phyloP scores from a whole-genome alignment of 2,329 filamentous ascomycete genomes.

The Monosporascus sp. region DNA sequence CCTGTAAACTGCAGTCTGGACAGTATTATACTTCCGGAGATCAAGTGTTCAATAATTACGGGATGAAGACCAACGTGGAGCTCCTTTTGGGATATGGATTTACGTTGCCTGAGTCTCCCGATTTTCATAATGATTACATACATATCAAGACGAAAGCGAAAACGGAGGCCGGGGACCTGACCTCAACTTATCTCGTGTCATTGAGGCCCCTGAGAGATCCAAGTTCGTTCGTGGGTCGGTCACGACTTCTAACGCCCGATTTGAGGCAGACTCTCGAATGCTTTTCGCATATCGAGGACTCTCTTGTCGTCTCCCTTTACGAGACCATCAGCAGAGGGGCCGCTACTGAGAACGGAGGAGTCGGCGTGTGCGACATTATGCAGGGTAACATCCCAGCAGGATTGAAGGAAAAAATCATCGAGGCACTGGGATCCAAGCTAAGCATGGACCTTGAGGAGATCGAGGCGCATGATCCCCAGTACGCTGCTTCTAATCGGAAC shows the following conservation, averaged over 20 bases:
- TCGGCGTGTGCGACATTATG: slow-evolving; percentile 33
- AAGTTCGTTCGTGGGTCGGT: slow-evolving; percentile 41
- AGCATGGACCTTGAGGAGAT: slow-evolving; percentile 38
- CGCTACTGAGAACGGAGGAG: slow-evolving; percentile 10
- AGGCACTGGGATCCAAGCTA: slow-evolving; percentile 32
- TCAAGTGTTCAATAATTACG: slow-evolving; percentile 58
- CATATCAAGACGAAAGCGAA: slow-evolving; percentile 45
- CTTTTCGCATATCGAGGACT: slow-evolving; percentile 47
- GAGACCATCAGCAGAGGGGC: slow-evolving; percentile 21
- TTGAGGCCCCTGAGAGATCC: slow-evolving; percentile 41
- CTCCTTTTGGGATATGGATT: slow-evolving; percentile 61
- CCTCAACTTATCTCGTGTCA: slow-evolving; percentile 39
- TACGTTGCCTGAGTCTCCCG: slow-evolving; percentile 40
- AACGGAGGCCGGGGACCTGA: slow-evolving; percentile 19
- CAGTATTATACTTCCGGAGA: slow-evolving; percentile 43
- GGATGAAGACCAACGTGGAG: slow-evolving; percentile 68
- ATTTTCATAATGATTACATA: slow-evolving; percentile 54
- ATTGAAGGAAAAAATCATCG: slow-evolving; percentile 29
- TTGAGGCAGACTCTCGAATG: slow-evolving; percentile 29
- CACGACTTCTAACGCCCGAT: slow-evolving; percentile 31
- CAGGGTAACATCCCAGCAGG: slow-evolving; percentile 37
- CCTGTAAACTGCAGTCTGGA: slow-evolving; percentile 38
- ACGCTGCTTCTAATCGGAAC: slow-evolving; percentile 33
- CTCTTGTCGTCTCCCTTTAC: slow-evolving; percentile 46
- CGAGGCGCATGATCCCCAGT: slow-evolving; percentile 36